Percentiles rank a stretch among this genome's conserved stretches.
phyloP scores from a whole-genome alignment of 108 stramenopile genomes.

The Conticribra guillardii region DNA sequence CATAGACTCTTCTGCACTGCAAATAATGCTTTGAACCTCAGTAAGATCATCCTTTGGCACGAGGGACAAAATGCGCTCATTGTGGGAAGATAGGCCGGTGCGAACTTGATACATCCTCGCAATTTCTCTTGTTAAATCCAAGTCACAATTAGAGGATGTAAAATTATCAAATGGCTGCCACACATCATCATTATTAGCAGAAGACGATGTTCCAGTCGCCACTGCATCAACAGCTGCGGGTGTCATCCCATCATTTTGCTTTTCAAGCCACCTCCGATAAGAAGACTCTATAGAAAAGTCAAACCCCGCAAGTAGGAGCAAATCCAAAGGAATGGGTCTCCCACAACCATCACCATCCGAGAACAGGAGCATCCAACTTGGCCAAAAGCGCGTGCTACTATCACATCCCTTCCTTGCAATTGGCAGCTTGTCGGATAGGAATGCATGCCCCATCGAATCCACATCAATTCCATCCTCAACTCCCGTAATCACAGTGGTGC shows the following conservation, averaged over 20 bases:
- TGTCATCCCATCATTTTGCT: background rate
- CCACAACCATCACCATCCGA: no score
- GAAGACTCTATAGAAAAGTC: constrained; percentile 12
- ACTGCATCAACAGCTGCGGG: no score
- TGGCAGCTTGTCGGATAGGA: background rate
- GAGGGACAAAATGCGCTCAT: background rate
- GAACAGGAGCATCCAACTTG: background rate
- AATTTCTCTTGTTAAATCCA: background rate
- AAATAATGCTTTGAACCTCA: background rate
- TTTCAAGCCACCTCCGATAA: constrained; percentile 2
- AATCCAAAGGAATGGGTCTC: background rate
- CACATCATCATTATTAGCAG: background rate
- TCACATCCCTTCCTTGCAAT: background rate
- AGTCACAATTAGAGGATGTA: background rate
- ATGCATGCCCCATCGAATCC: background rate
- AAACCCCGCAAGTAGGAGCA: constrained; percentile 5
- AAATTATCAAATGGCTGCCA: background rate
- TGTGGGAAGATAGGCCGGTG: background rate
- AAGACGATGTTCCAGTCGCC: background rate
- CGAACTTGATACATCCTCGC: background rate
- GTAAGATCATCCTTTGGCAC: background rate
- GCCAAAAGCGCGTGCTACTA: background rate
- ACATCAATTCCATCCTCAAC: background rate
- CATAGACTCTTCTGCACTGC: background rate
- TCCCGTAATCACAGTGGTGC: background rate